A percentile compares a stretch with the other conserved stretches of the same genome.
These are phyloP conservation scores for Somion occarium DNA, from an alignment of 1,284 basidiomycete genomes.

Conservation along the genomic window DNA sequence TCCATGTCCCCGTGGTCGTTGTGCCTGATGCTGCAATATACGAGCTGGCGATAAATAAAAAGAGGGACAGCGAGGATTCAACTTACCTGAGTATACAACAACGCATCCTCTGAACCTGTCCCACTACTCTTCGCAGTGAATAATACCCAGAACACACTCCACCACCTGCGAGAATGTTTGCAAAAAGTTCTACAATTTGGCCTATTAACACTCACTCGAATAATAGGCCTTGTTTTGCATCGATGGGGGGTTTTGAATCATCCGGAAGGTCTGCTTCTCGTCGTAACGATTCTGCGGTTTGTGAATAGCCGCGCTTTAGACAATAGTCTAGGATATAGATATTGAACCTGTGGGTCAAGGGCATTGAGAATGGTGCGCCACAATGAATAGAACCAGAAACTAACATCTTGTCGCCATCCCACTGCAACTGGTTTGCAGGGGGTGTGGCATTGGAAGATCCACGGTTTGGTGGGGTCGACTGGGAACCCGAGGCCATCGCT, in stretches of 20 bases:
- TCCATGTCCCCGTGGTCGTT: conserved; percentile 22
- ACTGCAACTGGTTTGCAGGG: conserved; percentile 21
- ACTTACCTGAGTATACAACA: conserved; percentile 65
- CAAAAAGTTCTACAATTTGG: not conserved
- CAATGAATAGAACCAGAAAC: conserved; percentile 17
- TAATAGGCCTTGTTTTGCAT: conserved; percentile 73
- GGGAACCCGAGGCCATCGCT: conserved; percentile 22
- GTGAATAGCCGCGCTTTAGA: conserved; percentile 66
- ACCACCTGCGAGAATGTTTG: conserved; percentile 52
- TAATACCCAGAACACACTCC: conserved; percentile 82
- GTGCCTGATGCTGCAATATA: conserved; percentile 33
- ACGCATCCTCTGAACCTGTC: conserved; percentile 58
- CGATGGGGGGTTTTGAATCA: conserved; percentile 66
- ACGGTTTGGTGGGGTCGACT: conserved; percentile 8
- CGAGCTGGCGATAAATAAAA: not conserved
- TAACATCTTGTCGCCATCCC: conserved; percentile 57
- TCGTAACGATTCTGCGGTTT: conserved; percentile 62
- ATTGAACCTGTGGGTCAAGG: conserved; percentile 57
- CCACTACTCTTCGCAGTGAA: conserved; percentile 72
- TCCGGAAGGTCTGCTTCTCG: conserved; percentile 56
- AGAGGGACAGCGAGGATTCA: conserved; percentile 8
- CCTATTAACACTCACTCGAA: conserved; percentile 60
- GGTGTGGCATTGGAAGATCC: conserved; percentile 11
- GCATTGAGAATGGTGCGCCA: conserved; percentile 3
- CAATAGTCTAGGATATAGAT: conserved; percentile 84